A percentile compares a stretch with the other conserved stretches of the same genome.
phyloP scores from a whole-genome alignment of 352 stramenopile species.

The Phytopythium helicoides region DNA sequence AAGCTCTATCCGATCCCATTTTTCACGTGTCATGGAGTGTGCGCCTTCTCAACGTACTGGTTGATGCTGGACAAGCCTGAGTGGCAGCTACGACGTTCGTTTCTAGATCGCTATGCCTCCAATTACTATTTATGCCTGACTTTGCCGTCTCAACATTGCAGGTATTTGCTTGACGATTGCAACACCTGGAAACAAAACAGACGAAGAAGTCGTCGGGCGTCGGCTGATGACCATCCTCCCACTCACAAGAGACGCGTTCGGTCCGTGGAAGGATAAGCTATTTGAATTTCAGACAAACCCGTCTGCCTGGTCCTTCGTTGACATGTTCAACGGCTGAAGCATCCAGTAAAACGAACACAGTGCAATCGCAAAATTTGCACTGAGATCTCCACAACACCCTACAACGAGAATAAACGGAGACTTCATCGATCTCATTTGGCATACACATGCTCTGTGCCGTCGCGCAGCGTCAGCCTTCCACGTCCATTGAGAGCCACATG shows the following conservation, averaged over 20 bases:
- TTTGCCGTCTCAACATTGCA: background rate
- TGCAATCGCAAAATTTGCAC: too few relatives aligned
- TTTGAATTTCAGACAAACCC: too few relatives aligned
- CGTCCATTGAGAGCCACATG: slow-evolving; percentile 76
- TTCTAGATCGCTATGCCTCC: background rate
- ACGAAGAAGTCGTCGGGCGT: background rate
- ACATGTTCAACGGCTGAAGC: too few relatives aligned
- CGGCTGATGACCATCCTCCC: slow-evolving; percentile 3
- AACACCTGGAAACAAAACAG: background rate
- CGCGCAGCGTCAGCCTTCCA: slow-evolving; percentile 60
- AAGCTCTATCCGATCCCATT: slow-evolving; percentile 26
- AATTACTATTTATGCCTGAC: background rate
- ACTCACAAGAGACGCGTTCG: slow-evolving; percentile 3
- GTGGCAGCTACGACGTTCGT: slow-evolving; percentile 43
- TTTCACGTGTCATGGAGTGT: slow-evolving; percentile 28
- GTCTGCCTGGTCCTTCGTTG: too few relatives aligned
- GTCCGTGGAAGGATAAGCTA: too few relatives aligned
- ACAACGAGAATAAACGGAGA: background rate
- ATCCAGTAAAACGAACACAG: too few relatives aligned
- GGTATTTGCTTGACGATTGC: slow-evolving; percentile 4
- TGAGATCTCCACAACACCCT: too few relatives aligned
- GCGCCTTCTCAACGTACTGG: slow-evolving; percentile 48
- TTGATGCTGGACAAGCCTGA: slow-evolving; percentile 28
- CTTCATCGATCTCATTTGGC: slow-evolving; percentile 20
- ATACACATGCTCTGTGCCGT: slow-evolving; percentile 75